These are phyloP conservation scores for Phanerochaete carnosa DNA, from an alignment of 768 basidiomycete genomes.

Conservation along the genomic window DNA sequence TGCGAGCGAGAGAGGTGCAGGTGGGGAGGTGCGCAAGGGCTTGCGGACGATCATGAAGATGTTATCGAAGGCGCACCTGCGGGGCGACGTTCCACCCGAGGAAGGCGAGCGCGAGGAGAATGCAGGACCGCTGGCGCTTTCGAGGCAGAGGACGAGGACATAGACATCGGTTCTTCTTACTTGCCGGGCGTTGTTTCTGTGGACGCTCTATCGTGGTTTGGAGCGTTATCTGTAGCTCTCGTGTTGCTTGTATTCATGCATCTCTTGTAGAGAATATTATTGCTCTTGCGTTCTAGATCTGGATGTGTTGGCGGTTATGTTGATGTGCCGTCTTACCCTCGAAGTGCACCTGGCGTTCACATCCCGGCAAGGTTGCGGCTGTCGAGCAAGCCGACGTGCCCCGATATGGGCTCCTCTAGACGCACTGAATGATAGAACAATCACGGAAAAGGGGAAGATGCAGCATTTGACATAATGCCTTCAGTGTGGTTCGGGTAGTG, in stretches of 20 bases:
- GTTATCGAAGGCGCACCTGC: conserved; percentile 9
- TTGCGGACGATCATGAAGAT: conserved; percentile 10
- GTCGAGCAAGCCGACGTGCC: no score
- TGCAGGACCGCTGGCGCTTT: neutral
- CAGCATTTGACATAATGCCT: no score
- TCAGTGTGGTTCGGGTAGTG: no score
- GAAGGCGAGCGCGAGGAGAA: neutral
- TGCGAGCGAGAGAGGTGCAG: neutral
- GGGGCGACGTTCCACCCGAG: neutral
- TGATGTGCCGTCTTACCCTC: no score
- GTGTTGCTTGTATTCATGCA: neutral
- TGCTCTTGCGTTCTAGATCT: no score
- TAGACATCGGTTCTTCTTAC: neutral
- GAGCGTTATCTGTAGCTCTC: neutral
- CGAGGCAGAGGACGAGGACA: neutral
- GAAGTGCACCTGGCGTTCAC: no score
- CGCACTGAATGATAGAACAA: no score
- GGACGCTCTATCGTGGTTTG: neutral
- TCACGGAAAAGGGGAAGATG: no score
- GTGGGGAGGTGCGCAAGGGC: conserved; percentile 9
- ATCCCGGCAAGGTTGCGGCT: no score
- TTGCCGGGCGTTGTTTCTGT: neutral
- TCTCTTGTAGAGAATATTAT: no score
- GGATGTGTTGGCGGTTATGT: no score
- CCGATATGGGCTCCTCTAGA: no score